phyloP scores from a whole-genome alignment of 495 filamentous ascomycete species.

The Emericellopsis terricola region DNA sequence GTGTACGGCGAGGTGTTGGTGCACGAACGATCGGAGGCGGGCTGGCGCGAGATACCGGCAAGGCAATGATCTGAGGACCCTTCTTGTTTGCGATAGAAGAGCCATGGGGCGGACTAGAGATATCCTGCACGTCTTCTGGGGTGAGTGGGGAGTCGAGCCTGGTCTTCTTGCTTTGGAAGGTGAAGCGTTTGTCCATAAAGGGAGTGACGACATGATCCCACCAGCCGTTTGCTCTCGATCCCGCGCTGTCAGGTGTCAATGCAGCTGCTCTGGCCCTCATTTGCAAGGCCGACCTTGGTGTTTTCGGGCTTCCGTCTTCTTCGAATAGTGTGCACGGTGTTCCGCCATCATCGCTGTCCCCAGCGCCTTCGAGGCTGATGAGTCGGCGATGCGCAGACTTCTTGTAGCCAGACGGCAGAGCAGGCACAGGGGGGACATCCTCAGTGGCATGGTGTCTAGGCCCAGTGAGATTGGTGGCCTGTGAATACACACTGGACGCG shows the following conservation, averaged over 20 bases:
- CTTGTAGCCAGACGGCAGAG: slow-evolving; percentile 31
- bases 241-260: slow-evolving; percentile 19
- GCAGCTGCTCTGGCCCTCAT: slow-evolving; percentile 11
- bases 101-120: too few species aligned
- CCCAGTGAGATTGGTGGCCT: slow-evolving; percentile 21
- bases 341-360: slow-evolving; percentile 14
- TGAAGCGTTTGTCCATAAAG: slow-evolving; percentile 27
- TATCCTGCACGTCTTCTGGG: too few species aligned
- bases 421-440: slow-evolving; percentile 40
- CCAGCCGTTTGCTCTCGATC: slow-evolving; percentile 58
- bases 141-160: slow-evolving; percentile 7
- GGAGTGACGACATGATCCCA: slow-evolving; percentile 78
- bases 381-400: slow-evolving; percentile 4
- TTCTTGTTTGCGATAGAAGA: too few species aligned
- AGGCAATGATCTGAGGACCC: too few species aligned
- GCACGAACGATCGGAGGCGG: background rate
- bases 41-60: background rate
- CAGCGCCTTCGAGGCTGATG: slow-evolving; percentile 5
- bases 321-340: slow-evolving; percentile 28
- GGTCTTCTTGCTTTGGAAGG: slow-evolving; percentile 10
- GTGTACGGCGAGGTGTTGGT: slow-evolving; percentile 1
- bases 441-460: slow-evolving; percentile 8
- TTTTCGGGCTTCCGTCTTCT: slow-evolving; percentile 24
- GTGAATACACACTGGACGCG: slow-evolving; percentile 54
- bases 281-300: slow-evolving; percentile 13